A percentile compares a stretch with the other conserved stretches of the same genome.
These are phyloP conservation scores for Loxodes magnus DNA, from an alignment of 73 alveolate species.

Conservation along the genomic window DNA sequence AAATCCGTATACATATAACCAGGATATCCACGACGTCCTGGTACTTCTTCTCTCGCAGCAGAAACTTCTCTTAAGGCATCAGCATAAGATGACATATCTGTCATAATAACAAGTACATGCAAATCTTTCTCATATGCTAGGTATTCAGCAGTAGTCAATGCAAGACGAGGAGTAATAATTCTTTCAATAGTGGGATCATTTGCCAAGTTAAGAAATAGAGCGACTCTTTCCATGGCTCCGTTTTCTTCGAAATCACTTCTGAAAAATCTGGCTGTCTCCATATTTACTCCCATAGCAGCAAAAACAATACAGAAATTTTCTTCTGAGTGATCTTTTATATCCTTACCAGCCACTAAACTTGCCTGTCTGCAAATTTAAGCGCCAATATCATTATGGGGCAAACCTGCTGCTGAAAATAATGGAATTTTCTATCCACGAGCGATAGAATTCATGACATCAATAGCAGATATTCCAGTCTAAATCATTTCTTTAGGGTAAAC, in stretches of 20 bases:
- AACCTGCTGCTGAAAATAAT: constrained; percentile 75
- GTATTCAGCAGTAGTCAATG: constrained; percentile 99
- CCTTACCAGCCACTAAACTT: constrained; percentile 97
- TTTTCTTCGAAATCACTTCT: constrained; percentile 99
- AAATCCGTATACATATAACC: constrained; percentile 99
- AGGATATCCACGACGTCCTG: constrained; percentile 99
- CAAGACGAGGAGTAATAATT: constrained; percentile 98
- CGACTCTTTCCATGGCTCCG: constrained; percentile 99
- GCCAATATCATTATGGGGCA: constrained; percentile 99
- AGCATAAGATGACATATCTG: constrained; percentile 99
- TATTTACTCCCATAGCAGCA: constrained; percentile 99
- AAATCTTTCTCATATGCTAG: constrained; percentile 95
- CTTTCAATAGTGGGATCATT: constrained; percentile 76
- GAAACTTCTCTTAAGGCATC: constrained; percentile 99
- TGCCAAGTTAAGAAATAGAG: constrained; percentile 98
- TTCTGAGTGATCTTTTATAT: constrained; percentile 89
- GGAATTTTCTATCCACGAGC: constrained; percentile 99
- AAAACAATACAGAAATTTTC: constrained; percentile 98
- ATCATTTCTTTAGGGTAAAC: constrained; percentile 96
- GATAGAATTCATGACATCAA: constrained; percentile 99
- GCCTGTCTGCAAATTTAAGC: constrained; percentile 99
- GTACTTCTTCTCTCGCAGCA: constrained; percentile 99
- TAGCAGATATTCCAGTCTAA: constrained; percentile 99
- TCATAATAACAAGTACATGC: constrained; percentile 96
- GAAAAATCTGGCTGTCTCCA: constrained; percentile 99